Conservation (phyloP, 2,329 filamentous ascomycete species). For the Arthrocladium fulminans region DNA sequence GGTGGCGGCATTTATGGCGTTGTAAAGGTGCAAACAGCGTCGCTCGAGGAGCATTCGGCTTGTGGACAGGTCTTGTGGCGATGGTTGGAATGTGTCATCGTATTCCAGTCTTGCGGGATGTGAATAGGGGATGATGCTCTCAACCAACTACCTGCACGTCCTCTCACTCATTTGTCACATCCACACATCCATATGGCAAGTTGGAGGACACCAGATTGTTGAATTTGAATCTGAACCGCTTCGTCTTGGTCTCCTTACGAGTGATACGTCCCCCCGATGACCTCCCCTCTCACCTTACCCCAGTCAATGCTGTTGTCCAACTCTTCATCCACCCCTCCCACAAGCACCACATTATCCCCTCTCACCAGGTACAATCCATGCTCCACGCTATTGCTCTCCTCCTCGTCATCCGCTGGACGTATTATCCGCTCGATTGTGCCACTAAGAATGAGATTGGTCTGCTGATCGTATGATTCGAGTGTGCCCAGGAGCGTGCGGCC, state of each 20-base stretch:
- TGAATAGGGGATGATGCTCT: too few relatives aligned
- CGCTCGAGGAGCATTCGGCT: too few relatives aligned
- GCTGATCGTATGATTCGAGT: slow-evolving; percentile 77
- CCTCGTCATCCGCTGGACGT: slow-evolving; percentile 70
- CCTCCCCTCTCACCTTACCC: slow-evolving; percentile 56
- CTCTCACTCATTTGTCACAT: too few relatives aligned
- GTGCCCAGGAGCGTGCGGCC: slow-evolving; percentile 77
- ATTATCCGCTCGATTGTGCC: slow-evolving; percentile 85
- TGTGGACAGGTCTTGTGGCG: too few relatives aligned
- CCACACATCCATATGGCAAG: too few relatives aligned
- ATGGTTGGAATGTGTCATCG: too few relatives aligned
- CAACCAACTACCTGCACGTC: too few relatives aligned
- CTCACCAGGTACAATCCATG: slow-evolving; percentile 86
- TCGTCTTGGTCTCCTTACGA: slow-evolving; percentile 12
- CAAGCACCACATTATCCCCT: slow-evolving; percentile 87
- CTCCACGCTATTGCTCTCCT: slow-evolving; percentile 69
- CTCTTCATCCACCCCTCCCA: slow-evolving; percentile 81
- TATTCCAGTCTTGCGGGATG: too few relatives aligned
- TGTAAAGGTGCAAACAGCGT: too few relatives aligned
- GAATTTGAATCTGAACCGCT: too few relatives aligned
- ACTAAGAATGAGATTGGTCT: slow-evolving; percentile 83
- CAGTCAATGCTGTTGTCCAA: slow-evolving; percentile 88
- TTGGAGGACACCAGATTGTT: too few relatives aligned
- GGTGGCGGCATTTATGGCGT: too few relatives aligned
- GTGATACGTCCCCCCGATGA: slow-evolving; percentile 23